Percentiles rank a stretch among this genome's conserved stretches.
These are phyloP conservation scores for Wickerhamomyces xylosicus DNA, from an alignment of 805 yeast genomes.

Conservation along the genomic window DNA sequence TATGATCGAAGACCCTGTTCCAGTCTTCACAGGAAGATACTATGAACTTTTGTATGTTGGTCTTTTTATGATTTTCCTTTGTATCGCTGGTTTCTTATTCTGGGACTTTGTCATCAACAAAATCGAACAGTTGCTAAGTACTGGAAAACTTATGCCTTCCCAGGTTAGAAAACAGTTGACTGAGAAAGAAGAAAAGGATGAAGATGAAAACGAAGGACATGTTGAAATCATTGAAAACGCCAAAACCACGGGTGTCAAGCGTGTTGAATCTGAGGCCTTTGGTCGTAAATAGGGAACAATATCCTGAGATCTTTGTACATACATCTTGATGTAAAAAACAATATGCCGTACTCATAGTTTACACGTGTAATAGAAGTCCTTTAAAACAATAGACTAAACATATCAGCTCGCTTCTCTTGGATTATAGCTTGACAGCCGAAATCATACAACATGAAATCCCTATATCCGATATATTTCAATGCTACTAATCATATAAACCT, in stretches of 20 bases:
- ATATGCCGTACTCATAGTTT: no score
- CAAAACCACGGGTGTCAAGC: conserved; percentile 2
- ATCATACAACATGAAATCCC: no score
- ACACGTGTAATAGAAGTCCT: no score
- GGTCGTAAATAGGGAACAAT: neutral
- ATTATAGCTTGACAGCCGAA: no score
- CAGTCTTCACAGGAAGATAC: neutral
- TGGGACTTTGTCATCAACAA: neutral
- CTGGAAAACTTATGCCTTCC: neutral
- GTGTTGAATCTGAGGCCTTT: neutral
- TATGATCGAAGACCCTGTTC: neutral
- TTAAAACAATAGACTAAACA: no score
- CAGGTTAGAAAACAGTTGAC: neutral
- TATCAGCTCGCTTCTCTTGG: no score
- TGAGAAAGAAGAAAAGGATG: conserved; percentile 1
- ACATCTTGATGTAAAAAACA: no score
- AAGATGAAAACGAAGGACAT: conserved; percentile 7
- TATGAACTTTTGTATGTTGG: neutral
- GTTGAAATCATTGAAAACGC: conserved; percentile 5
- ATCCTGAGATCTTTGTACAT: no score
- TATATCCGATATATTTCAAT: no score
- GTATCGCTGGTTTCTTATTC: neutral
- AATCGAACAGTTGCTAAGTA: neutral
- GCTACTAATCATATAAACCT: no score
- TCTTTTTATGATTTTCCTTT: neutral